Percentiles rank a stretch among this genome's conserved stretches.
Conservation (phyloP, 225 moss, liverwort and hornwort genomes). For the Polytrichum commune region DNA sequence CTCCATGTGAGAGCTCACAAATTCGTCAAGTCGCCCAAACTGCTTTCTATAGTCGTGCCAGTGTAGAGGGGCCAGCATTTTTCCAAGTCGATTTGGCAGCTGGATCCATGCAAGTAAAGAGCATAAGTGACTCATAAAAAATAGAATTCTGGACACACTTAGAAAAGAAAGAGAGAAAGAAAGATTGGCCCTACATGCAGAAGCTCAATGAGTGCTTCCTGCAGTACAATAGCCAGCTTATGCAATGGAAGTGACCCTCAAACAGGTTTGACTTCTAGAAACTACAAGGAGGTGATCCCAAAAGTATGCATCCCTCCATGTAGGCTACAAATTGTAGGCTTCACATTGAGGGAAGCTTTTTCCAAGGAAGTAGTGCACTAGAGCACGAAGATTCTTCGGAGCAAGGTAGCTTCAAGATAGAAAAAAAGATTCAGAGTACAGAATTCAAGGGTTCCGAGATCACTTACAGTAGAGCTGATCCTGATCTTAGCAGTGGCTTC, state of each 20-base stretch:
- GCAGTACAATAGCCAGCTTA: too few relatives aligned
- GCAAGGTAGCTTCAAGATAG: too few relatives aligned
- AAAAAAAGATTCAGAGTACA: too few relatives aligned
- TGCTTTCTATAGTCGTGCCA: conserved; percentile 96
- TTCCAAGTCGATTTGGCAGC: conserved; percentile 93
- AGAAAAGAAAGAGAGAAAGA: background rate
- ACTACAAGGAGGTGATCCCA: too few relatives aligned
- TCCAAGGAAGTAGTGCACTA: background rate
- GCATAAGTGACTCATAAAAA: background rate
- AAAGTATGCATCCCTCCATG: too few relatives aligned
- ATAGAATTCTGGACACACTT: background rate
- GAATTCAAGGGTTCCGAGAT: background rate
- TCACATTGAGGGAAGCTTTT: too few relatives aligned
- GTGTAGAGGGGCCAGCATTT: conserved; percentile 94
- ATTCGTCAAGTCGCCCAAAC: conserved; percentile 93
- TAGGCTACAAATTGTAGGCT: too few relatives aligned
- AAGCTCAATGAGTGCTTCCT: too few relatives aligned
- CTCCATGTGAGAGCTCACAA: conserved; percentile 85
- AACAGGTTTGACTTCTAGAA: too few relatives aligned
- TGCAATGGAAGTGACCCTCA: too few relatives aligned
- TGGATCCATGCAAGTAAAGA: conserved; percentile 23
- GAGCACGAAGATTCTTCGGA: too few relatives aligned
- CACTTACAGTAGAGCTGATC: conserved; percentile 82
- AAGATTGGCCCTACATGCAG: background rate
- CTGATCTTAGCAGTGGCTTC: conserved; percentile 80